Base-by-base conservation (phyloP, 2,329 filamentous ascomycete species). In the Exutisphaerella laricina region DNA sequence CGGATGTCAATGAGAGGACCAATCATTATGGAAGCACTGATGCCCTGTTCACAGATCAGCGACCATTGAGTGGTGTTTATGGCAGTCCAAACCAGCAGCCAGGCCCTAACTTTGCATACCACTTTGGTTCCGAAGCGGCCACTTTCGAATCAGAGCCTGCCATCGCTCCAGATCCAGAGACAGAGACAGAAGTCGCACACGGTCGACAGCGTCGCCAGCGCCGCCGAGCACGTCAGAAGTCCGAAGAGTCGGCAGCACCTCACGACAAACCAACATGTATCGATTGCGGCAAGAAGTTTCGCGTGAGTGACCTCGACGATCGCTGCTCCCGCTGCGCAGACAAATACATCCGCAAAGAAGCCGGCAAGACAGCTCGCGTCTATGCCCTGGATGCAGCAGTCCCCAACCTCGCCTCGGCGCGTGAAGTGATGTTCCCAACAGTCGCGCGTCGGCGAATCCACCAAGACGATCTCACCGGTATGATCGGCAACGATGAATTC, bases 311-410 rank as follows among this genome's bases (percentile, higher is more conserved):
- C 20, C 33, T 28, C n/a, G 28, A 30, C 4, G 42, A 34, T 20
- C 45, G 49, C 13, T 53, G 50, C 31, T 39, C 30, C 21, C 48
- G 50, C 7, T 53, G 50, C 23, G 50, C 40, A 9, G 23, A 33
- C 18, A 53, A 53, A 37, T 33, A 36, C 26, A 38, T 46, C 10
- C 50, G 50, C 3, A 39, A 37, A 25, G 40, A 40, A 13, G 48
- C 49, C 4, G 46, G 34, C 12, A 36, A 47, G 9, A 17, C 37
- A 18, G 33, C 41, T 1, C 36, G 28, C 17, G 20, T 13, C 7
- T 50, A 43, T 28, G 17, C 34, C 4, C 40, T 56, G 14, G 44
- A 47, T 14, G 44, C 48, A 1, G 13, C 14, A 0, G 48, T 53
- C 2, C 50, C 49, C 3, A 25, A 44, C 18, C 16, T 44, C 1